phyloP scores from a whole-genome alignment of 768 basidiomycete genomes.

The Boletus insuetus region DNA sequence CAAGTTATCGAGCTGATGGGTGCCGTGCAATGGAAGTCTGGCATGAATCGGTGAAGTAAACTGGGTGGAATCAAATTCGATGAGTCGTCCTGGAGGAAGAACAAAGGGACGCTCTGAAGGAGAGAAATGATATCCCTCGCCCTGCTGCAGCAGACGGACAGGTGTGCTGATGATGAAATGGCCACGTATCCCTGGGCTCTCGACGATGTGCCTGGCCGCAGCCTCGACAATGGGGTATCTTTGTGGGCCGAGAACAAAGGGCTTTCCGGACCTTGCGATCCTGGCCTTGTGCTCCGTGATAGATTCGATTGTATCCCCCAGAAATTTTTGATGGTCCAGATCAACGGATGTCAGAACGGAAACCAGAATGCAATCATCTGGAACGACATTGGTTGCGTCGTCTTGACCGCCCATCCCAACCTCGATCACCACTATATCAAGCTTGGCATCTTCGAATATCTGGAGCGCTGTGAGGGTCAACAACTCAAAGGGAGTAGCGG shows the following conservation, averaged over 20 bases:
- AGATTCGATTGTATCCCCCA: constrained; percentile 69
- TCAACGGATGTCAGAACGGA: constrained; percentile 87
- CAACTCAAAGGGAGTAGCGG: constrained; percentile 77
- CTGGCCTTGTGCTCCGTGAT: constrained; percentile 85
- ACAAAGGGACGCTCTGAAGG: constrained; percentile 28
- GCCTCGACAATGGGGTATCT: constrained; percentile 46
- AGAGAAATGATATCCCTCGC: constrained; percentile 33
- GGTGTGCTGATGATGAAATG: constrained; percentile 35
- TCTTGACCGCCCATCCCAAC: constrained; percentile 92
- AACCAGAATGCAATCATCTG: constrained; percentile 62
- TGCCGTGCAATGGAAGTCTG: constrained; percentile 67
- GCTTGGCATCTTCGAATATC: constrained; percentile 63
- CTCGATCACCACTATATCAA: constrained; percentile 86
- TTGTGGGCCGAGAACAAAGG: constrained; percentile 70
- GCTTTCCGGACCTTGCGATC: constrained; percentile 62
- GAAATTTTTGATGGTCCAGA: constrained; percentile 89
- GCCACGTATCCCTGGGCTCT: constrained; percentile 36
- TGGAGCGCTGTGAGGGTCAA: constrained; percentile 78
- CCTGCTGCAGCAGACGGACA: constrained; percentile 37
- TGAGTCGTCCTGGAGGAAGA: constrained; percentile 40
- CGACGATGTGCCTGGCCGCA: constrained; percentile 44
- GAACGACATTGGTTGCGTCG: constrained; percentile 92
- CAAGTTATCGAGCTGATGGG: constrained; percentile 86
- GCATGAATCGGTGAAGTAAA: constrained; percentile 46
- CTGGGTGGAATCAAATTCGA: constrained; percentile 42